Evolutionary conservation across 768 basidiomycete genomes (phyloP).

Genomic region (Boletus barrowsii): DNA sequence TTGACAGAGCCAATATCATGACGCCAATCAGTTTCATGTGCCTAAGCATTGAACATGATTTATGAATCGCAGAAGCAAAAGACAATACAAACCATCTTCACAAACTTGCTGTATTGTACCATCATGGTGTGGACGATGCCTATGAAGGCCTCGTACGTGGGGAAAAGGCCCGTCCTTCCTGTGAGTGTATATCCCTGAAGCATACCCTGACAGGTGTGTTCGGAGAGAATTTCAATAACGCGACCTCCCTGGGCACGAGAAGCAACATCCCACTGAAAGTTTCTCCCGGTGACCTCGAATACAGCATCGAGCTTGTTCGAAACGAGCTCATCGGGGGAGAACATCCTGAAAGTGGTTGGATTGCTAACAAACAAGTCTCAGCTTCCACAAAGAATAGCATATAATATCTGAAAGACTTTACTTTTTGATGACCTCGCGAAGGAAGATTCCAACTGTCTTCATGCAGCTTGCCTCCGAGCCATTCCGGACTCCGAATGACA

Average conservation of each 20-base stretch:
- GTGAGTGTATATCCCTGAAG: conserved; percentile 92
- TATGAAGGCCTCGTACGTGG: conserved; percentile 88
- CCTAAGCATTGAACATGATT: conserved; percentile 23
- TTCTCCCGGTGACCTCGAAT: conserved; percentile 61
- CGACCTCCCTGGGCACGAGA: conserved; percentile 72
- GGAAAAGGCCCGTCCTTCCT: conserved; percentile 81
- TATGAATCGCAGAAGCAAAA: neutral
- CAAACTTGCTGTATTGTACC: conserved; percentile 86
- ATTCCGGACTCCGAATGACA: too few species aligned
- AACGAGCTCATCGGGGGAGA: conserved; percentile 85
- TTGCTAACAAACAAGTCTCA: conserved; percentile 46
- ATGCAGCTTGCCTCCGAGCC: conserved; percentile 80
- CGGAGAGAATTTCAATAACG: conserved; percentile 84
- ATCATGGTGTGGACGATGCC: conserved; percentile 90
- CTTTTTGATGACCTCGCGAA: too few species aligned
- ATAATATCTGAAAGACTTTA: too few species aligned
- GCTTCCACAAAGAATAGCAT: too few species aligned
- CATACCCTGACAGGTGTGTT: conserved; percentile 89
- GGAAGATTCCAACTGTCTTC: conserved; percentile 60
- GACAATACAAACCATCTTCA: conserved; percentile 60
- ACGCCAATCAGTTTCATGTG: conserved; percentile 68
- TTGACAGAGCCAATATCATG: conserved; percentile 69
- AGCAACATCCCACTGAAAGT: conserved; percentile 83
- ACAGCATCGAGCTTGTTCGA: conserved; percentile 88
- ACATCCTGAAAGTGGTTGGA: conserved; percentile 77